Conservation (phyloP, 805 yeast species). For the Metschnikowia shivogae region DNA sequence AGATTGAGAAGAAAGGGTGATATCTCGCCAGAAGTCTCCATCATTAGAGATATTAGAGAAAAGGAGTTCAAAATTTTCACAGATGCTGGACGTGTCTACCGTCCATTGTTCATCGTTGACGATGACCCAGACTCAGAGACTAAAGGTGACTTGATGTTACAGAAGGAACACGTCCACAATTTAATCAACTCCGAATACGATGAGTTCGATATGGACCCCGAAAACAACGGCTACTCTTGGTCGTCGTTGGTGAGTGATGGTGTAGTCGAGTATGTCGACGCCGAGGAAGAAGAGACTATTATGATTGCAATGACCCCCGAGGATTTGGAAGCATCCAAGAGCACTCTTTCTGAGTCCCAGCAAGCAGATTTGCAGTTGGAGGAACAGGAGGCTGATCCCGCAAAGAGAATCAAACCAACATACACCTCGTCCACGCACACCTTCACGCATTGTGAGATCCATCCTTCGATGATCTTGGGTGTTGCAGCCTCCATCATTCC, state of each 20-base stretch:
- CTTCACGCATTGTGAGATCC: conserved; percentile 98
- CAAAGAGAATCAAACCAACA: conserved; percentile 78
- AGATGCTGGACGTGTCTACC: conserved; percentile 97
- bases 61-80: conserved; percentile 94
- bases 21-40: conserved; percentile 92
- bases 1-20: conserved; percentile 92
- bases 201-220: conserved; percentile 52
- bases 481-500: conserved; percentile 99
- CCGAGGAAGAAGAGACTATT: conserved; percentile 97
- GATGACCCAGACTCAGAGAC: conserved; percentile 69
- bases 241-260: conserved; percentile 77
- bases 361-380: conserved; percentile 41
- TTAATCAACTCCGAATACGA: conserved; percentile 62
- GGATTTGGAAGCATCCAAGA: conserved; percentile 70
- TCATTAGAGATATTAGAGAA: conserved; percentile 95
- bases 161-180: conserved; percentile 76
- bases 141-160: conserved; percentile 75
- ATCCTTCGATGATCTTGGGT: conserved; percentile 97
- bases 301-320: conserved; percentile 99
- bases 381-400: conserved; percentile 59
- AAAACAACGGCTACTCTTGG: conserved; percentile 67
- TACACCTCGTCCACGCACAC: conserved; percentile 57
- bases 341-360: conserved; percentile 38
- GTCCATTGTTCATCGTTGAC: conserved; percentile 92
- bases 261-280: conserved; percentile 93